Base-by-base conservation (phyloP, 305 asterid species). In the Solanum hybrid region DNA sequence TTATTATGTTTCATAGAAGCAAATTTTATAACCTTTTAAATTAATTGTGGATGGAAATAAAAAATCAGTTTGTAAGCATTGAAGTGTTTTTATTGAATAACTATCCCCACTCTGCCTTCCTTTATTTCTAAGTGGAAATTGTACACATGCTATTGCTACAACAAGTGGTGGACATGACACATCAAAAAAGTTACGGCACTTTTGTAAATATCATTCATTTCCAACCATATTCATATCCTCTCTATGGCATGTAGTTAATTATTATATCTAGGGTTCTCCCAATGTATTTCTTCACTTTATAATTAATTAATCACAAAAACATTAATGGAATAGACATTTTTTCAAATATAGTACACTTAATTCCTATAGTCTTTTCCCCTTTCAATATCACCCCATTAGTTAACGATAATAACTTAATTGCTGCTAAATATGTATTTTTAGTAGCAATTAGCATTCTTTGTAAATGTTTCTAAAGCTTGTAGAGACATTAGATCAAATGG, bases 201-300 rank as follows among this genome's bases (percentile, higher is more conserved):
- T 84, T 51, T 51, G 10, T 84, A 20, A 84, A 51, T 84, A 84
- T 46, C 88, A 84, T 84, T 84, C 75, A 84, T 84, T 84, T 84
- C 75, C 75, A 84, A 84, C 88, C 86, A 40, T 40, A 77, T 34
- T 77, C 1, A 34, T 77, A 81, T 26, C 36, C 24, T 39, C 36
- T 51, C 28, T 51, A 0, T 83, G 87, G 3, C 42, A 14, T 26
- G 12, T 28, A 13, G 13, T 51, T 11, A 84, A 24, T 51, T 84
- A 31, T 84, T 84, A 31, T 31, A 51, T 84, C 88, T 84, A 84
- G 88, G 88, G 88, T 84, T 84, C 75, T 2, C 2, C 88, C 88
- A 22, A 51, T 84, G 31, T 31, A 20, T 84, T 75, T 10, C 11
- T 46, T 83, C 28, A 46, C 29, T 83, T 46, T 84, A 51, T 51